A percentile compares a stretch with the other conserved stretches of the same genome.
Conservation (phyloP, 2,329 filamentous ascomycete species). For the Aureobasidium subglaciale region DNA sequence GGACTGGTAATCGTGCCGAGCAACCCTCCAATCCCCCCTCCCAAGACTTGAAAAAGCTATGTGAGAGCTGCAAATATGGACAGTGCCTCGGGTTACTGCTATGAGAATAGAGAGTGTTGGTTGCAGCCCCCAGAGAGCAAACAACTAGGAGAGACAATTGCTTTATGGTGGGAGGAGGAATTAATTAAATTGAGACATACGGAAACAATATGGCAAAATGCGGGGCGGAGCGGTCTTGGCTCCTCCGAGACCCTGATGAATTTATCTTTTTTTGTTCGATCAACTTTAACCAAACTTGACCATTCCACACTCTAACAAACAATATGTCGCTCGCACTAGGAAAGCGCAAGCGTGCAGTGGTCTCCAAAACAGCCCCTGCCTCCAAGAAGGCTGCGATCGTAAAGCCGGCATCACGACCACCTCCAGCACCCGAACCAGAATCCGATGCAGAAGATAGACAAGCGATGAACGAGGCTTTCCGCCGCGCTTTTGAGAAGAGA, state of each 20-base stretch:
- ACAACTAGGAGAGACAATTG: background rate
- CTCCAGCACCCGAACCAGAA: conserved; percentile 15
- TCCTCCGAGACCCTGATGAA: conserved; percentile 7
- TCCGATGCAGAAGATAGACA: conserved; percentile 50
- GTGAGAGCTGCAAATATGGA: background rate
- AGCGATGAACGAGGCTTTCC: conserved; percentile 55
- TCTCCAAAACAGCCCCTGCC: conserved; percentile 21
- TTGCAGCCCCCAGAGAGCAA: background rate
- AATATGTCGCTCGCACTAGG: conserved; percentile 35
- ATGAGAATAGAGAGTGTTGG: background rate
- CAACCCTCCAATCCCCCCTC: conserved; percentile 15
- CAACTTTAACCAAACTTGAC: no score
- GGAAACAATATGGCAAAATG: background rate
- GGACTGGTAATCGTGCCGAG: conserved; percentile 20
- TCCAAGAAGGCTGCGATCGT: conserved; percentile 8
- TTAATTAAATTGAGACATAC: background rate
- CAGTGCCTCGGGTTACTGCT: background rate
- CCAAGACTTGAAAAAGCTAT: background rate
- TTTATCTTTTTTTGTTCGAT: background rate
- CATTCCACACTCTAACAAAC: background rate
- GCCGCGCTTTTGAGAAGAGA: conserved; percentile 77
- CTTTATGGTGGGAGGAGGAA: background rate
- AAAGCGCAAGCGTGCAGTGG: conserved; percentile 36
- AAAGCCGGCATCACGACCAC: background rate
- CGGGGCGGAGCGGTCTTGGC: conserved; percentile 12